Percentiles rank a stretch among this genome's conserved stretches.
Conservation (phyloP, 176 grass and related monocot species). For the Otatea glauca region DNA sequence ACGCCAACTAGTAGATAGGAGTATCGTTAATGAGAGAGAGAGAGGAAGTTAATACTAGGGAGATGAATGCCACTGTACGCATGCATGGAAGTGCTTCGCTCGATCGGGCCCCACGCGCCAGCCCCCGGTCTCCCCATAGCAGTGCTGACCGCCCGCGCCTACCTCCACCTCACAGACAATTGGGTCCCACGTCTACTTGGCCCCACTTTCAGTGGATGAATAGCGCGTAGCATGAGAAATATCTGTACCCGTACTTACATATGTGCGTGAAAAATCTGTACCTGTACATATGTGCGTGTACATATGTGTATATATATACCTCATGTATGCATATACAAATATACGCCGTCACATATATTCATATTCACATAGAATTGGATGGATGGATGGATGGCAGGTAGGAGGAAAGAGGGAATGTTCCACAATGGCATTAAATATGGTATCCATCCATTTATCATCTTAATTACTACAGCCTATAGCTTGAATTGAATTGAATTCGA, state of each 20-base stretch:
- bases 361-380: background rate
- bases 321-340: background rate
- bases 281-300: background rate
- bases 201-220: background rate
- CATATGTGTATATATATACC: background rate
- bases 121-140: background rate
- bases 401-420: slow-evolving; percentile 18
- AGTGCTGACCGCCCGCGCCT: background rate
- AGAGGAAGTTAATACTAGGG: no score
- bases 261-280: background rate
- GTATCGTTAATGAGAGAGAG: no score
- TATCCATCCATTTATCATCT: background rate
- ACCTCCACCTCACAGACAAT: background rate
- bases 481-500: slow-evolving; percentile 10
- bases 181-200: background rate
- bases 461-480: background rate
- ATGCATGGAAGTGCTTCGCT: background rate
- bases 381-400: background rate
- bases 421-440: slow-evolving; percentile 2
- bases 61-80: background rate
- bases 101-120: background rate
- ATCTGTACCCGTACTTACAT: background rate
- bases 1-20: no score
- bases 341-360: background rate
- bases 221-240: no score